Base-by-base conservation (phyloP, 2,329 filamentous ascomycete genomes). In the Xylariaceae sp. region DNA sequence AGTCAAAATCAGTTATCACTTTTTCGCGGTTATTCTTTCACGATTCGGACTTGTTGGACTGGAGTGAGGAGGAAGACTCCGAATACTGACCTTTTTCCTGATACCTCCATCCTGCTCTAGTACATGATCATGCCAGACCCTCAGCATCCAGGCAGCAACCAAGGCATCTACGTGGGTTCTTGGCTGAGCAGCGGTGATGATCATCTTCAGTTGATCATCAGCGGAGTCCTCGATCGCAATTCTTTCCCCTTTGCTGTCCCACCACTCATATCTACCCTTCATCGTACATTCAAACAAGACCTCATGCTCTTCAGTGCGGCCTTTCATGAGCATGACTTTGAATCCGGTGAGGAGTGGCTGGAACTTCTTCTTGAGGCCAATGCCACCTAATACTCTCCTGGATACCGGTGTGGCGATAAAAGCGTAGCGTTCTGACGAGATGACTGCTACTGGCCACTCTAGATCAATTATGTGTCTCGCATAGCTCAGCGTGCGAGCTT, bases 311-410 rank as follows among this genome's bases (percentile, higher is more conserved):
- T 42, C 44, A 0, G 42, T 43, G 2, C 34, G 40, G 1, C 50
- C 41, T 11, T 12, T 43, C 10, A 57, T 51, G 6, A 12, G 36
- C 45, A 50, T 36, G 13, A 42, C 55, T 17, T 53, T 49, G 39
- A 48, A 46, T 6, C 47, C 49, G 19, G 28, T 12, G 19, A 47
- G 48, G 1, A 38, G 16, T 14, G 33, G 46, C 14, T 48, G 28
- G 13, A 34, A 46, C 5, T 18, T 46, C 48, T 50, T 56, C 48
- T 54, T 58, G 18, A 56, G 49, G 6, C 56, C 56, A 16, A 56
- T 40, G 19, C 46, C 40, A 6, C 53, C 56, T 28, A 58, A 11
- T 1, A 48, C 34, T 41, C 41, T 43, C 17, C 48, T 44, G 12
- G 47, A 55, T 12, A 49, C 51, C 2, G 49, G 42, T 0, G 50